Evolutionary conservation across 148 eudicot genomes (phyloP).

Genomic region (Beta vulgaris): DNA sequence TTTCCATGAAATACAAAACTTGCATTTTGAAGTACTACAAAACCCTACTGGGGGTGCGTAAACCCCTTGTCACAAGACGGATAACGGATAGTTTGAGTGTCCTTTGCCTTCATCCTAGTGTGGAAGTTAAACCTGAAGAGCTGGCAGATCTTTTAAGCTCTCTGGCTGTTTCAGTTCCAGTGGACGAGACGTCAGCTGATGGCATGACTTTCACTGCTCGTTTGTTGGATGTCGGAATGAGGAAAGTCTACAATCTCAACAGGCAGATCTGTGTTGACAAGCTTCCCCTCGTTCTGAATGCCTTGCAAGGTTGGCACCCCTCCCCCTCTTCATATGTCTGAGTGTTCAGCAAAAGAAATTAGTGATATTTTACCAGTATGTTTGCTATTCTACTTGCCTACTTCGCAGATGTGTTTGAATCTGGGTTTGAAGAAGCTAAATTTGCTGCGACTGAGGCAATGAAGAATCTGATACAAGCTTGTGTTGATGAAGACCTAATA

Average conservation of each 20-base stretch:
- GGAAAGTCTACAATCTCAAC: constrained; percentile 54
- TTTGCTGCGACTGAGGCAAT: constrained; percentile 70
- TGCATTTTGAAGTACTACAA: constrained; percentile 65
- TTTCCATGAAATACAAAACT: constrained; percentile 55
- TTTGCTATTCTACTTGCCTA: constrained; percentile 20
- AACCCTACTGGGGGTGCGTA: constrained; percentile 59
- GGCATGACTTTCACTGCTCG: constrained; percentile 81
- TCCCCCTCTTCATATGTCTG: neutral
- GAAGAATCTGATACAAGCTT: constrained; percentile 60
- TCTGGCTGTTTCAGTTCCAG: constrained; percentile 49
- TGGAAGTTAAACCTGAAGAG: constrained; percentile 64
- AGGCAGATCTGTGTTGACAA: constrained; percentile 60
- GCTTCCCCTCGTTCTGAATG: constrained; percentile 75
- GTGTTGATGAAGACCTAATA: constrained; percentile 78
- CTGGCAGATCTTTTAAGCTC: constrained; percentile 69
- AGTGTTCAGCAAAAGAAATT: neutral
- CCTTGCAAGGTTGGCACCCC: constrained; percentile 64
- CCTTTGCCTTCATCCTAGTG: constrained; percentile 54
- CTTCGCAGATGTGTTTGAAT: constrained; percentile 67
- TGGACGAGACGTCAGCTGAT: constrained; percentile 73
- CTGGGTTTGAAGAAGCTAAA: constrained; percentile 79
- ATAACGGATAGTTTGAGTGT: constrained; percentile 66
- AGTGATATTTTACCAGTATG: constrained; percentile 6
- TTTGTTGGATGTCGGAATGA: constrained; percentile 76
- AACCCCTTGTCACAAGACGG: constrained; percentile 72